These are phyloP conservation scores for Mycena albidolilacea DNA, from an alignment of 768 basidiomycete species.

Conservation along the genomic window DNA sequence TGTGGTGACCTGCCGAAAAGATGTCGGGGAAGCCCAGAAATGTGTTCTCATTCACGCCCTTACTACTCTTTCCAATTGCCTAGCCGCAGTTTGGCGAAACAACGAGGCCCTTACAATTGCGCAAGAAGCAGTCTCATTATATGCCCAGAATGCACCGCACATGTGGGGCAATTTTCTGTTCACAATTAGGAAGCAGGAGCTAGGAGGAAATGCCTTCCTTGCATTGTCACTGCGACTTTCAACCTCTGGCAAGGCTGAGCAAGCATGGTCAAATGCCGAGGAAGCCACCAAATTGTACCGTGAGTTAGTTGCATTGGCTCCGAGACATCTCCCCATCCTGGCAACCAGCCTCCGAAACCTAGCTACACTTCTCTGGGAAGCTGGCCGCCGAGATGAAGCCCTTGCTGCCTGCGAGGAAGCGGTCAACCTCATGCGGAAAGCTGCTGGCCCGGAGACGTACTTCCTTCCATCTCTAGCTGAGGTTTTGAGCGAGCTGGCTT, in stretches of 20 bases:
- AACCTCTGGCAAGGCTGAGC: not conserved
- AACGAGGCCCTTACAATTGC: not conserved
- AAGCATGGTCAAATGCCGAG: constrained; percentile 10
- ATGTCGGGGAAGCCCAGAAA: not conserved
- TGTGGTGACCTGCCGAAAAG: not conserved
- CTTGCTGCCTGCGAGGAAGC: constrained; percentile 11
- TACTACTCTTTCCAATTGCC: constrained; percentile 15
- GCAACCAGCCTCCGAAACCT: constrained; percentile 9
- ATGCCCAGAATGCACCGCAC: not conserved
- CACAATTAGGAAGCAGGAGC: constrained; percentile 1
- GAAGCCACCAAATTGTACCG: constrained; percentile 7
- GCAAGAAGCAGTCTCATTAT: constrained; percentile 3
- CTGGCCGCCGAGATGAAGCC: constrained; percentile 1
- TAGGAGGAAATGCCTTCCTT: not conserved
- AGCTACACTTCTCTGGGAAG: not conserved
- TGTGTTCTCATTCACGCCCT: not conserved
- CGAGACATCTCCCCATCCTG: not conserved
- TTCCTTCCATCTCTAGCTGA: not conserved
- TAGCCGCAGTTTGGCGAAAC: constrained; percentile 10
- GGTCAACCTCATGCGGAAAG: not conserved
- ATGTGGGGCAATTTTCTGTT: not conserved
- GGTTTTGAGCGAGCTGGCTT: not conserved
- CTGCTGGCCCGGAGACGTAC: not conserved
- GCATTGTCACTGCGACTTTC: constrained; percentile 11
- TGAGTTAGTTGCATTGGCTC: constrained; percentile 8